phyloP scores from a whole-genome alignment of 1,139 yeast genomes.

The Candida labiduridarum region DNA sequence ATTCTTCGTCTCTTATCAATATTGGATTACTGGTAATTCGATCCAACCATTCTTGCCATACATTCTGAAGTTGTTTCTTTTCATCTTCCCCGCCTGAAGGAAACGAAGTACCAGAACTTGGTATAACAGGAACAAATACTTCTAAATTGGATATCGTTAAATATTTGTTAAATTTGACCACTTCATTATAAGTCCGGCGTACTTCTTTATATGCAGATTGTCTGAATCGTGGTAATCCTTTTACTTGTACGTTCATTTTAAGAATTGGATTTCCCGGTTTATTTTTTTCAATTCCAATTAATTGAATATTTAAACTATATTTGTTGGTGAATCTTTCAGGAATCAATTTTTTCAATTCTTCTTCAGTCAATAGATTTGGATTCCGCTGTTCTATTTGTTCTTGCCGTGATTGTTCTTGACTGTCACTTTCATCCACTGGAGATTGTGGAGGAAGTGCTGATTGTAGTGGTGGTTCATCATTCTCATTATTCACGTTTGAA shows the following conservation, averaged over 20 bases:
- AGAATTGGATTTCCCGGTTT: slow-evolving; percentile 49
- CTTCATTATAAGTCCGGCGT: slow-evolving; percentile 79
- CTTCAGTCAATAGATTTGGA: slow-evolving; percentile 22
- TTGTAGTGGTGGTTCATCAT: slow-evolving; percentile 7
- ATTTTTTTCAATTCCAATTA: slow-evolving; percentile 41
- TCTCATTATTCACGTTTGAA: slow-evolving; percentile 5
- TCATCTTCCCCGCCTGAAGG: slow-evolving; percentile 88
- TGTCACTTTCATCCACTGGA: background rate
- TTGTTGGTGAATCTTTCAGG: slow-evolving; percentile 52
- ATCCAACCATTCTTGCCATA: slow-evolving; percentile 87
- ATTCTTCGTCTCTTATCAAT: slow-evolving; percentile 82
- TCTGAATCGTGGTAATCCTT: slow-evolving; percentile 73
- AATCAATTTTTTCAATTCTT: slow-evolving; percentile 46
- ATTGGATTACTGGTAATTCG: slow-evolving; percentile 75
- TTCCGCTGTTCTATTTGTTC: slow-evolving; percentile 5
- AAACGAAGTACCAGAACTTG: slow-evolving; percentile 71
- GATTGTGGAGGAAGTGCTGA: slow-evolving; percentile 1
- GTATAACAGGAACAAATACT: slow-evolving; percentile 90
- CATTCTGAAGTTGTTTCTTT: slow-evolving; percentile 52
- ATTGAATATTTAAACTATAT: slow-evolving; percentile 31
- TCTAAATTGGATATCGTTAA: slow-evolving; percentile 82
- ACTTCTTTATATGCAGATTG: slow-evolving; percentile 71
- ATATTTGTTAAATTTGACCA: slow-evolving; percentile 75
- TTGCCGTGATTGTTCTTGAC: background rate
- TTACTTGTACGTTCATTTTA: slow-evolving; percentile 41